Evolutionary conservation across 306 rosid species (phyloP).

Genomic region (Lupinus albus): DNA sequence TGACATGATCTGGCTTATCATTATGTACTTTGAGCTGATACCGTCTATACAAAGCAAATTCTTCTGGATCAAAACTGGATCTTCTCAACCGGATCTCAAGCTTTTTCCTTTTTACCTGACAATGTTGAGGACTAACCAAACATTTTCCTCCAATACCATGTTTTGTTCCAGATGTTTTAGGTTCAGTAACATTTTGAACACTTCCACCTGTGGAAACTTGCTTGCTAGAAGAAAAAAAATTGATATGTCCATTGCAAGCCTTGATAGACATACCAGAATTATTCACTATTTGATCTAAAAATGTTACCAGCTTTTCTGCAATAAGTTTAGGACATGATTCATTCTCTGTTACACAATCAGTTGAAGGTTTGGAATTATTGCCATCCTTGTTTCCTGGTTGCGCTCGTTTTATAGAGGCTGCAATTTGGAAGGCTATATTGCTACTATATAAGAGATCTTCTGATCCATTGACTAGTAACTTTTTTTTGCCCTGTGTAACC

Average conservation of each 20-base stretch:
- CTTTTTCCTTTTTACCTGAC: slow-evolving; percentile 53
- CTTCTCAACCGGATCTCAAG: slow-evolving; percentile 75
- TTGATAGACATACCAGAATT: slow-evolving; percentile 56
- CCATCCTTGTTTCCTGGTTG: slow-evolving; percentile 51
- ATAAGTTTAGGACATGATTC: slow-evolving; percentile 55
- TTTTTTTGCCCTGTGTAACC: slow-evolving; percentile 71
- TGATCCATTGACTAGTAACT: slow-evolving; percentile 57
- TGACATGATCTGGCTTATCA: slow-evolving; percentile 65
- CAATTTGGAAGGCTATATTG: slow-evolving; percentile 81
- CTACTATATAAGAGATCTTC: slow-evolving; percentile 72
- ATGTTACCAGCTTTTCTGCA: slow-evolving; percentile 69
- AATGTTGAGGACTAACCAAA: slow-evolving; percentile 41
- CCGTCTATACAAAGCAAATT: slow-evolving; percentile 65
- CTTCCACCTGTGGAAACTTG: slow-evolving; percentile 50
- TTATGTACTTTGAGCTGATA: slow-evolving; percentile 84
- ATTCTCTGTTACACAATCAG: slow-evolving; percentile 47
- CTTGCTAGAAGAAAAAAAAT: slow-evolving; percentile 65
- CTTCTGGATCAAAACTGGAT: slow-evolving; percentile 83
- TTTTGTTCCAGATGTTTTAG: slow-evolving; percentile 47
- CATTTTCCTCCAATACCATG: slow-evolving; percentile 45
- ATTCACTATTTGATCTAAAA: slow-evolving; percentile 51
- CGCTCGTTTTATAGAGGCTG: slow-evolving; percentile 56
- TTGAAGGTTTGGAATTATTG: slow-evolving; percentile 41
- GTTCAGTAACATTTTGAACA: slow-evolving; percentile 43
- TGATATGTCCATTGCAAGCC: slow-evolving; percentile 88